Conservation (phyloP, 2,329 filamentous ascomycete species). For the Cladosporium sphaerospermum region DNA sequence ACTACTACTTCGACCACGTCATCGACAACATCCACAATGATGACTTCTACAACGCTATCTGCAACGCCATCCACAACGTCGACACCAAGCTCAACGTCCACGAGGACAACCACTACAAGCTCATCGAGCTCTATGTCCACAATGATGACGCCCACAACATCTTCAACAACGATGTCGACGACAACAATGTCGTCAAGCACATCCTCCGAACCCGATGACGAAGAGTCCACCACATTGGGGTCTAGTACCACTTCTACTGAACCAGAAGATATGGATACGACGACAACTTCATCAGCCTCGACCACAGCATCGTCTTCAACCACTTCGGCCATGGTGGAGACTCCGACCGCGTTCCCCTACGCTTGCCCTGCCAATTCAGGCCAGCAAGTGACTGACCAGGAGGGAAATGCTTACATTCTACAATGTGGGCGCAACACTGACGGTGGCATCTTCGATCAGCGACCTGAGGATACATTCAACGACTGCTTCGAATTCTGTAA, state of each 20-base stretch:
- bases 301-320: background rate
- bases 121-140: background rate
- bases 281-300: background rate
- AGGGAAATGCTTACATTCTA: constrained; percentile 5
- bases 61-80: background rate
- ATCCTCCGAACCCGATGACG: background rate
- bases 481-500: constrained; percentile 13
- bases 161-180: background rate
- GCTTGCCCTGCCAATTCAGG: constrained; percentile 10
- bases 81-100: background rate
- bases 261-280: background rate
- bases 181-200: background rate
- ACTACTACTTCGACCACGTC: background rate
- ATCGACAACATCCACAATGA: background rate
- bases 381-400: constrained; percentile 8
- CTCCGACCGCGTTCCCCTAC: background rate
- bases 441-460: background rate
- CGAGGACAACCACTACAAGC: background rate
- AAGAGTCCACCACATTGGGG: no score
- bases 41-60: background rate
- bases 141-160: background rate
- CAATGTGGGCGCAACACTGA: constrained; percentile 7
- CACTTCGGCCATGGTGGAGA: background rate
- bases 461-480: constrained; percentile 1
- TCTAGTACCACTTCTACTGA: background rate